Evolutionary conservation across 768 basidiomycete species (phyloP).

Genomic region (Termitomyces sp.): DNA sequence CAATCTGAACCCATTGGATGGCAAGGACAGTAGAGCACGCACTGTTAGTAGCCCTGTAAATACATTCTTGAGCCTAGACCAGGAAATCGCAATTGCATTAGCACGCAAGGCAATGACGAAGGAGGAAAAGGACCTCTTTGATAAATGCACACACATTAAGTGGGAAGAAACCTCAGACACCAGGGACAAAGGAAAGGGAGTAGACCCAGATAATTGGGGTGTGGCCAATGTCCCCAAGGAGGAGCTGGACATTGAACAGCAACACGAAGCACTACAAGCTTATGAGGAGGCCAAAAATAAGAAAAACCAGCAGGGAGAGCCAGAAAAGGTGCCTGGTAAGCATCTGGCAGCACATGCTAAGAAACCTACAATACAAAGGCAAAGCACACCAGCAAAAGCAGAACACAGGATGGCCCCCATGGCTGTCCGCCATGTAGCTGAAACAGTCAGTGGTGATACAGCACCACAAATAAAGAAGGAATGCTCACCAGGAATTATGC

Average conservation of each 20-base stretch:
- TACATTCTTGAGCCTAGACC: not conserved
- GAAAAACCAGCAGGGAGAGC: too few species aligned
- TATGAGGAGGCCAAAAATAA: too few species aligned
- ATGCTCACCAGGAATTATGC: accelerated
- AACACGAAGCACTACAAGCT: not conserved
- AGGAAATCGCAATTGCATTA: not conserved
- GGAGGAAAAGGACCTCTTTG: not conserved
- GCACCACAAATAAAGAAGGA: not conserved
- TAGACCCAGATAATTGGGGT: not conserved
- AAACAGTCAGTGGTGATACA: accelerated
- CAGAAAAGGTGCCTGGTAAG: too few species aligned
- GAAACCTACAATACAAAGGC: too few species aligned
- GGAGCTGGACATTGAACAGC: not conserved
- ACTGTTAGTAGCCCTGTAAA: not conserved
- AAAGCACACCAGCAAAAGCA: too few species aligned
- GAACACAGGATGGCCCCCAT: not conserved
- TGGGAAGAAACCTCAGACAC: too few species aligned
- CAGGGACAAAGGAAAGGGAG: not conserved
- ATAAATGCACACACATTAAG: too few species aligned
- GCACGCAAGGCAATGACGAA: not conserved
- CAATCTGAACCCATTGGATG: too few species aligned
- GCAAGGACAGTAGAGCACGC: too few species aligned
- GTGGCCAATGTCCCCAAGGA: not conserved
- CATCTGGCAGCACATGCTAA: too few species aligned
- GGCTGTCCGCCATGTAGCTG: accelerated